phyloP scores from a whole-genome alignment of 768 basidiomycete species.

The Polyporus arcularius region DNA sequence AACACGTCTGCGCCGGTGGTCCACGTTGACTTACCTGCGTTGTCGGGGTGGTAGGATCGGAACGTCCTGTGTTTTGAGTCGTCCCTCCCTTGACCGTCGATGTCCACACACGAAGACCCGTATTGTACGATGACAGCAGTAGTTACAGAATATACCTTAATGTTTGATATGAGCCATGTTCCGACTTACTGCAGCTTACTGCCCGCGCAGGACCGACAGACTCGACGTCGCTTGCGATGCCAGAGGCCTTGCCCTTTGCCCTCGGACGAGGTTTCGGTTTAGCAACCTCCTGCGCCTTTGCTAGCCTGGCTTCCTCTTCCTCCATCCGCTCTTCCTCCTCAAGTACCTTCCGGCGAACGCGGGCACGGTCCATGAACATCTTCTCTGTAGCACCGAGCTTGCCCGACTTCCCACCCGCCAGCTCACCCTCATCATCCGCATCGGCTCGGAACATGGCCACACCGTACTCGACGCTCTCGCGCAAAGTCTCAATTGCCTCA shows the following conservation, averaged over 20 bases:
- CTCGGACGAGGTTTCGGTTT: constrained; percentile 1
- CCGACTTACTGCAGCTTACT: no score
- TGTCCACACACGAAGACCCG: no score
- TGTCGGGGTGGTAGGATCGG: no score
- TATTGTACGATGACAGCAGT: no score
- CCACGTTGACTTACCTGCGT: no score
- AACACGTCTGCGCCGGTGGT: no score
- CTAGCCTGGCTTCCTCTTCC: constrained; percentile 11
- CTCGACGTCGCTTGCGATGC: constrained; percentile 5
- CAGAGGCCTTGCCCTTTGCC: background rate
- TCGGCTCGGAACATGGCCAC: constrained; percentile 81
- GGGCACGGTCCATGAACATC: constrained; percentile 47
- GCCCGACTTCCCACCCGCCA: constrained; percentile 13
- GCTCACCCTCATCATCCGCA: constrained; percentile 24
- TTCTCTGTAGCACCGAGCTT: constrained; percentile 41
- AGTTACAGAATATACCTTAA: no score
- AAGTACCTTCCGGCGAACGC: constrained; percentile 40
- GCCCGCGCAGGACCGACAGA: background rate
- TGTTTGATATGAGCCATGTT: no score
- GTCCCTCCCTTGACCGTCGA: no score
- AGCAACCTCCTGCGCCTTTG: background rate
- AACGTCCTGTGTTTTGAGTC: no score
- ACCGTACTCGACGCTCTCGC: constrained; percentile 81
- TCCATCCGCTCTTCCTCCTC: constrained; percentile 39
- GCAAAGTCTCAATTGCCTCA: constrained; percentile 60